A percentile compares a stretch with the other conserved stretches of the same genome.
Evolutionary conservation across 2,329 filamentous ascomycete genomes (phyloP).

Genomic region (Cercospora beticola): DNA sequence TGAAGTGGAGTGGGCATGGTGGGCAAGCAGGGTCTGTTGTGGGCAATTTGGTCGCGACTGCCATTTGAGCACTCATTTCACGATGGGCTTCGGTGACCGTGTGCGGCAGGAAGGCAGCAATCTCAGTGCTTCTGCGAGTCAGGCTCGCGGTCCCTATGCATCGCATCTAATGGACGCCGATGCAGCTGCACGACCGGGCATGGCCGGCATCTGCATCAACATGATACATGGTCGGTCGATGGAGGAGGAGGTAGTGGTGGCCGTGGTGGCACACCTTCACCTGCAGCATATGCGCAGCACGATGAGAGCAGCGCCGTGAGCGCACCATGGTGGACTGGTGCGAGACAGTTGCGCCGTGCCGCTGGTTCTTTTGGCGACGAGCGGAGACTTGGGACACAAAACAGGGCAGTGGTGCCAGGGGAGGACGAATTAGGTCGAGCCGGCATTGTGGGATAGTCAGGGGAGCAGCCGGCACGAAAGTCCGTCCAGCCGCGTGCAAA

Average conservation of each 20-base stretch:
- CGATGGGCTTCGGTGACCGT: neutral
- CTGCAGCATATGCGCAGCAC: neutral
- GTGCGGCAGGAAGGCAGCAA: neutral
- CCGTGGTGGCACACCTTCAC: neutral
- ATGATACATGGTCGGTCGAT: neutral
- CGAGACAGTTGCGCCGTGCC: neutral
- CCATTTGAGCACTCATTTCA: neutral
- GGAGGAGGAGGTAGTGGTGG: neutral
- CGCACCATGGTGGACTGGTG: neutral
- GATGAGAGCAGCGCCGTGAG: neutral
- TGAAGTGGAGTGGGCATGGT: neutral
- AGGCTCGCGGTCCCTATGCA: neutral
- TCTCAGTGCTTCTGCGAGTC: neutral
- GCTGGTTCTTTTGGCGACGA: slow-evolving; percentile 1
- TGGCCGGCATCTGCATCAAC: neutral
- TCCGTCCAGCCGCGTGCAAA: neutral
- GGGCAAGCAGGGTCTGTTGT: neutral
- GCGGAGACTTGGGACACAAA: neutral
- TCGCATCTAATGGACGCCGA: neutral
- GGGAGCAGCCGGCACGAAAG: slow-evolving; percentile 1
- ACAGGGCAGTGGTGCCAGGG: neutral
- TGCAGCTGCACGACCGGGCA: neutral
- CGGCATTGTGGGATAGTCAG: slow-evolving; percentile 1
- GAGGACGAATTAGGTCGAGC: neutral
- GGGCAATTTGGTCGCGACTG: neutral